Conservation (phyloP, 352 stramenopile genomes). For the Plasmopara viticola region DNA sequence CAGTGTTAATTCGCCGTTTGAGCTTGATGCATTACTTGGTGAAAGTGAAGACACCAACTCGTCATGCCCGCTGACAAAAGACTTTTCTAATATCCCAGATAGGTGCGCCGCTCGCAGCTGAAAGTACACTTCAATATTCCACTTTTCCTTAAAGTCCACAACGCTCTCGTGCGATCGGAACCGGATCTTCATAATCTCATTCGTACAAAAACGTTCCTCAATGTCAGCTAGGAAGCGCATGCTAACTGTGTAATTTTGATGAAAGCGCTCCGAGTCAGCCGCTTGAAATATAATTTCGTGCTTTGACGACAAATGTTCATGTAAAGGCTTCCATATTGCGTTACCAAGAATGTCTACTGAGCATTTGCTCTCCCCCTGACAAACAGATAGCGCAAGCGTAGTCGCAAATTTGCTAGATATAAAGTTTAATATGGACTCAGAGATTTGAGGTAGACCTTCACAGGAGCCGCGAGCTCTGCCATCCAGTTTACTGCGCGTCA, state of each 20-base stretch:
- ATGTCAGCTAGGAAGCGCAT: slow-evolving; percentile 62
- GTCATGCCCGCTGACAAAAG: slow-evolving; percentile 35
- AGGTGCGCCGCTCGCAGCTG: slow-evolving; percentile 64
- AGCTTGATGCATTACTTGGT: background rate
- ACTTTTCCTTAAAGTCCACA: slow-evolving; percentile 80
- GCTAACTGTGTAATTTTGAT: slow-evolving; percentile 75
- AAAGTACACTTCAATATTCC: slow-evolving; percentile 87
- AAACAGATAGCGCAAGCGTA: slow-evolving; percentile 57
- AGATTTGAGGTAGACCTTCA: slow-evolving; percentile 65
- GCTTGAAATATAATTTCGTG: slow-evolving; percentile 79
- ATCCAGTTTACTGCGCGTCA: slow-evolving; percentile 75
- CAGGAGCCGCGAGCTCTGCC: slow-evolving; percentile 66
- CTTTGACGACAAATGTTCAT: slow-evolving; percentile 56
- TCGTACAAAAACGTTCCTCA: slow-evolving; percentile 52
- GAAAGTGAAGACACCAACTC: slow-evolving; percentile 12
- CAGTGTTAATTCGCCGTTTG: slow-evolving; percentile 10
- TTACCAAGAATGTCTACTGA: slow-evolving; percentile 77
- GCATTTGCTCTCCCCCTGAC: slow-evolving; percentile 56
- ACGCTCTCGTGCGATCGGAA: slow-evolving; percentile 71
- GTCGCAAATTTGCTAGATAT: slow-evolving; percentile 58
- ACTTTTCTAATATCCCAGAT: slow-evolving; percentile 37
- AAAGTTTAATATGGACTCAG: slow-evolving; percentile 67
- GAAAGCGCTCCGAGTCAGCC: slow-evolving; percentile 68
- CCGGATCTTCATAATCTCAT: slow-evolving; percentile 43
- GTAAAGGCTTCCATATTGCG: slow-evolving; percentile 78